Conservation (phyloP, 2,329 filamentous ascomycete genomes). For the Penicillium sp. region DNA sequence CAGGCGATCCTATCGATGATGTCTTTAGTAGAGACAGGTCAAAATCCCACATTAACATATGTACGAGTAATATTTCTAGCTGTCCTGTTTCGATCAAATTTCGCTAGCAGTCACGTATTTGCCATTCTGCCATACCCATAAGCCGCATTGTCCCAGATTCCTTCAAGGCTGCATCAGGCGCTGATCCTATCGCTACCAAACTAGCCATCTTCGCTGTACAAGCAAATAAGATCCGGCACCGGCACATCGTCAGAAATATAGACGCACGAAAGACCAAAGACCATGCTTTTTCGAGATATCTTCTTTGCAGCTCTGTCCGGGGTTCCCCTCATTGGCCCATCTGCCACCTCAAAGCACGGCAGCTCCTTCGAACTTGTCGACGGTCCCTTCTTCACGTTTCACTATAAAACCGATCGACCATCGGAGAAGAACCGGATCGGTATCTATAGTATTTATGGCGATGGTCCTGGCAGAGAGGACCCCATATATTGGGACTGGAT, state of each 20-base stretch:
- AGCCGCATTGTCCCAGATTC: not conserved
- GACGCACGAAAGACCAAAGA: no score
- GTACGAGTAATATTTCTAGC: not conserved
- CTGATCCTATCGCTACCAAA: not conserved
- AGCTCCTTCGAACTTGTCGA: not conserved
- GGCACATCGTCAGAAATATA: no score
- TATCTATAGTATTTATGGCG: not conserved
- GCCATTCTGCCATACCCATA: not conserved
- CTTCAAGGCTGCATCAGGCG: not conserved
- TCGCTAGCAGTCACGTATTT: not conserved
- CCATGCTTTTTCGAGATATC: not conserved
- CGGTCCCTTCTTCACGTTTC: not conserved
- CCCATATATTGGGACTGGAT: not conserved
- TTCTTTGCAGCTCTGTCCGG: not conserved
- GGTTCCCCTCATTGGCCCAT: not conserved
- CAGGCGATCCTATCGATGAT: not conserved
- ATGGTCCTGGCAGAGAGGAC: not conserved
- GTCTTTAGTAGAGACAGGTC: not conserved
- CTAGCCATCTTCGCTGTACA: no score
- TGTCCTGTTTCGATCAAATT: not conserved
- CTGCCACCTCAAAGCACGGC: not conserved
- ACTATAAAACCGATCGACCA: not conserved
- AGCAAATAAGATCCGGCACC: no score
- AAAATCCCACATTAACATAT: not conserved
- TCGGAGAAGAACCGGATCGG: not conserved